Percentiles rank a stretch among this genome's conserved stretches.
Evolutionary conservation across 2,329 filamentous ascomycete species (phyloP).

Genomic region (Penicillium sp.): DNA sequence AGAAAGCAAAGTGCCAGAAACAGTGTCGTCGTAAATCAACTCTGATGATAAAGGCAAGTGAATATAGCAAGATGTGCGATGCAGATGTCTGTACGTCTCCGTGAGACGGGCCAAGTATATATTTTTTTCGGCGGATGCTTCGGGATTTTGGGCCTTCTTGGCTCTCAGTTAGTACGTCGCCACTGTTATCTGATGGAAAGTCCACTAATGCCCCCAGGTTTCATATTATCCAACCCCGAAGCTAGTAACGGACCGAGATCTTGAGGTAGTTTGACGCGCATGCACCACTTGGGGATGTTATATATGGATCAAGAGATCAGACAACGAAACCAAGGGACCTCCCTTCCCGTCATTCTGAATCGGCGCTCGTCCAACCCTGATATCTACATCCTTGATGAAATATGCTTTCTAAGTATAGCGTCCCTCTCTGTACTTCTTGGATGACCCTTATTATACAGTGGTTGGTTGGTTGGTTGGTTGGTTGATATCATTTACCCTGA

Average conservation of each 20-base stretch:
- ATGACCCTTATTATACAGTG: conserved; percentile 2
- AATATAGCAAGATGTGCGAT: too few species aligned
- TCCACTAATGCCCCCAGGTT: not conserved
- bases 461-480: too few species aligned
- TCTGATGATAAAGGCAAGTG: too few species aligned
- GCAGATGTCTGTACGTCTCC: too few species aligned
- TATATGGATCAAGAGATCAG: conserved; percentile 7
- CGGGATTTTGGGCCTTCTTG: too few species aligned
- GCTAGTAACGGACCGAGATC: conserved; percentile 1
- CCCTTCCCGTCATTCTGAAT: not conserved
- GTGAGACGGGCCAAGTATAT: too few species aligned
- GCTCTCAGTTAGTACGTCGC: too few species aligned
- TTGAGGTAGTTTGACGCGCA: not conserved
- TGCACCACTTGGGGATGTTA: not conserved
- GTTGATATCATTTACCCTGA: too few species aligned
- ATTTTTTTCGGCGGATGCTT: too few species aligned
- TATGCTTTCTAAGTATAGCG: not conserved
- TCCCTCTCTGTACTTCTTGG: not conserved
- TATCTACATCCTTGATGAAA: conserved; percentile 4
- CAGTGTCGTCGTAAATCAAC: too few species aligned
- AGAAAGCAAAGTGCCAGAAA: too few species aligned
- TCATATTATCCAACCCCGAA: not conserved
- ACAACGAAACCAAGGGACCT: conserved; percentile 1
- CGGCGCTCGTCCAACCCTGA: not conserved
- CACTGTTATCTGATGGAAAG: not conserved